phyloP scores from a whole-genome alignment of 192 early-diverging fungal genomes.

The Dissophora globulifera region DNA sequence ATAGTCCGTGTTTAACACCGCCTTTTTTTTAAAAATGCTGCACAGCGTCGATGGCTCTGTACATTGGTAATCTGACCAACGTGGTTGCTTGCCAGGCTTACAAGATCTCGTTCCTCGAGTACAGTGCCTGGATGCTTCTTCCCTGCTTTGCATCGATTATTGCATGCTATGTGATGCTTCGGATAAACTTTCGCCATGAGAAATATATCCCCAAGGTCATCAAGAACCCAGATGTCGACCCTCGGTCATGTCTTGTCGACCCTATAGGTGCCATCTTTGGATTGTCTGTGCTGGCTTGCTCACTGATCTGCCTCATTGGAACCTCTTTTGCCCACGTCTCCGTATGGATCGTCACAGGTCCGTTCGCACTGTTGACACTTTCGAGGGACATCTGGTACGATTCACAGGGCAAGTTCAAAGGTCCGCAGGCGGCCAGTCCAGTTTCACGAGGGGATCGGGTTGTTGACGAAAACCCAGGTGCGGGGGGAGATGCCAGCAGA shows the following conservation, averaged over 20 bases:
- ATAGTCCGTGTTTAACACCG: background rate
- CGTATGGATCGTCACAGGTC: constrained; percentile 83
- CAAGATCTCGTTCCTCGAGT: constrained; percentile 75
- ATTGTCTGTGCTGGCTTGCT: constrained; percentile 59
- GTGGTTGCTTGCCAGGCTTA: constrained; percentile 87
- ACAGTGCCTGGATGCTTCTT: constrained; percentile 86
- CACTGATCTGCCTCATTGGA: constrained; percentile 73
- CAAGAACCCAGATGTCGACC: constrained; percentile 57
- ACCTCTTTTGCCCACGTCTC: constrained; percentile 74
- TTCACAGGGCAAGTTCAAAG: constrained; percentile 37
- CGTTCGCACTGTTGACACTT: constrained; percentile 75
- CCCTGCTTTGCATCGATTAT: constrained; percentile 71
- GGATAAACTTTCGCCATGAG: constrained; percentile 57
- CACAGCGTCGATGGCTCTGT: constrained; percentile 80
- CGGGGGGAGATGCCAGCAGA: background rate
- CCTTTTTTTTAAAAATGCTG: background rate
- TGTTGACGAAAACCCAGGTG: background rate
- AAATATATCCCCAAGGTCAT: constrained; percentile 61
- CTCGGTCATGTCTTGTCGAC: constrained; percentile 63
- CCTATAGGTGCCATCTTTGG: constrained; percentile 74
- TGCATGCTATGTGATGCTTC: constrained; percentile 65
- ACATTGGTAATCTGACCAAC: constrained; percentile 92
- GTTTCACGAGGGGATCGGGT: background rate
- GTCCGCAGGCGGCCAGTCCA: background rate
- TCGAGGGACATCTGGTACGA: constrained; percentile 69